Evolutionary conservation across 768 basidiomycete genomes (phyloP), one percentile per base, ranked within the genome.

Genomic region (Rhodosporidiobolus odoratus): DNA sequence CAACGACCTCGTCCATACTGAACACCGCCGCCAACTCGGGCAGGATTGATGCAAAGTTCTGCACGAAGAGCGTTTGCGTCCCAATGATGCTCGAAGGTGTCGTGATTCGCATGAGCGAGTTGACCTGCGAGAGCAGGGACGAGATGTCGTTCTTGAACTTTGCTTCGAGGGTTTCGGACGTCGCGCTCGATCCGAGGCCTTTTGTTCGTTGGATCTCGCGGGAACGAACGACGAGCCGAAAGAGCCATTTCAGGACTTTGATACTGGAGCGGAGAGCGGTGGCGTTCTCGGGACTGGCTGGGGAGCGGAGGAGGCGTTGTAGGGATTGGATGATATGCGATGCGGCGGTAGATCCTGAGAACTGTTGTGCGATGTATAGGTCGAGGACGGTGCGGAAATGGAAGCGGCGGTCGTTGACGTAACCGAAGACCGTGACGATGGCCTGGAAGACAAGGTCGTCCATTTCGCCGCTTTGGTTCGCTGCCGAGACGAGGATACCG

Each of bases 221-320:
- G 4, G 93, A 88, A n/a, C 90, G 85, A 23, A 90, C 87, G 76
- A 96, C 89, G 80, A 98, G 91, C 78, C 90, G 91, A 86, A 97
- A 91, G 75, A 98, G 87, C 77, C 94, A 92, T 77, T 92, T 89
- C 92, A 92, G 95, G 38, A 97, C 95, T 79, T 97, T 97, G 69
- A 98, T 83, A 23, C 93, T 90, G 17, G 91, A 87, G 41, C 94
- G 87, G 65, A 97, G 84, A 9, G 86, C 85, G 25, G 89, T 87
- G 0, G 89, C 92, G 5, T 85, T 86, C 32, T 91, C 89, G 15
- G 83, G 81, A 30, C 86, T 84, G 0, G 87, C 86, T 19, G 91
- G 91, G 75, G 88, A 85, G 43, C 82, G 82, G 48, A 97, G 82
- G 21, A 96, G 85, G 34, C 86, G 84, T 76, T 90, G 90, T 89